Evolutionary conservation across 495 filamentous ascomycete genomes (phyloP), one percentile per base, ranked within the genome.

Genomic region (Penicillium longicatenatum): DNA sequence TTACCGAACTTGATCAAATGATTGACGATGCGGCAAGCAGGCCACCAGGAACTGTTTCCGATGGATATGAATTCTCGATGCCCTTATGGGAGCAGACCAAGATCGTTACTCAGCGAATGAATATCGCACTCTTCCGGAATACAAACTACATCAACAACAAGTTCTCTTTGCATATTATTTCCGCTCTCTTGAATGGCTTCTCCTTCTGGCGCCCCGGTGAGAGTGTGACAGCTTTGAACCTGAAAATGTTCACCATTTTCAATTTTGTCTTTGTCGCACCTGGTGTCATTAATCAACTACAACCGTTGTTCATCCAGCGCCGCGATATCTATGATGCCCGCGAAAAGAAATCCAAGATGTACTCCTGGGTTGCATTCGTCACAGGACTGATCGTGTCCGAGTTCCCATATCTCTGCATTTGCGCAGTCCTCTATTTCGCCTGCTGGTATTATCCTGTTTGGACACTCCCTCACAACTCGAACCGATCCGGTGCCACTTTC

Each of bases 121-220:
- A 84, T 59, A 70, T 77, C 6, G 74, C 85, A n/a, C 79, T 87
- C 57, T 89, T 81, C 80, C 77, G 87, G 43, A 72, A 82, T 62
- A 75, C 81, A 57, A 82, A 79, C 59, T 90, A 93, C 69, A 65
- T 85, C 37, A 86, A 85, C 69, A 85, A 84, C 55, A 89, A 88
- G 63, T 70, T 89, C 46, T 50, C 53, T 4, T 58, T 73, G 17
- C 70, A 74, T 45, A 71, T 78, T 16, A 61, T 67, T 14, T 69
- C 64, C 0, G 70, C 74, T 8, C 29, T 73, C 2, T 58, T 76
- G 29, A 79, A 76, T 35, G 73, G 75, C 0, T 77, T 79, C 47
- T 74, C 73, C 2, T 77, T 77, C 61, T 79, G 68, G 69, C 67
- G 51, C 17, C 67, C 68, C 17, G 68, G 68, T 0, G 49, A 58